Evolutionary conservation across 257 asterid species (phyloP), one percentile per base, ranked within the genome.

Genomic region (Rubia yunnanensis): DNA sequence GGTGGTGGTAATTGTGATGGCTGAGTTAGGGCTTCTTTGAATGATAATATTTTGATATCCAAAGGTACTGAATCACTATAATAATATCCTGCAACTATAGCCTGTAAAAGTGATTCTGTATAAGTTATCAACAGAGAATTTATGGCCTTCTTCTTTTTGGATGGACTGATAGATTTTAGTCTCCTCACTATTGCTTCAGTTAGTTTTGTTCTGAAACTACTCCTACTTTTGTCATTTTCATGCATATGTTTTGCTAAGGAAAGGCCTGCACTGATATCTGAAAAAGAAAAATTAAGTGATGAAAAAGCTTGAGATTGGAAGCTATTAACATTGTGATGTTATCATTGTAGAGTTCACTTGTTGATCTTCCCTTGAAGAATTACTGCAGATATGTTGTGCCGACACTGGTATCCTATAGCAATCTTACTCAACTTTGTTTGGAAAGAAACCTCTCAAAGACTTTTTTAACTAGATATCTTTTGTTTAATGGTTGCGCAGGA

Each of bases 331-430:
- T 27, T 74, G 64, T 32, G 53, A 31, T 69, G 35, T 71, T 68
- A 69, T 64, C 59, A 65, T 77, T 72, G 74, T 92, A 94, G 99
- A 94, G 96, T 72, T 94, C 99, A 67, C 88, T 94, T 48, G 96
- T 76, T 58, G 99, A 94, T 90, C 95, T 90, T 73, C 99, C 99
- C 44, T 76, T 94, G 91, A 94, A 90, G 96, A 94, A 86, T 72
- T 94, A 86, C 85, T 94, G 90, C 82, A 83, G 99, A 94, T 94
- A 87, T 60, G 99, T 94, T n/a, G 81, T 85, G 72, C 99, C 99
- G 28, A 83, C 97, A 72, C 75, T 81, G 94, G 99, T 92, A 90
- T 64, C 60, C 61, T 76, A 54, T 77, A 71, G 70, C 27, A 38
- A 76, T 60, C 65, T 31, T 60, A 60, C 18, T 46, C 68, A 4